A percentile compares a stretch with the other conserved stretches of the same genome.
These are phyloP conservation scores for Cyphellophora europaea DNA, from an alignment of 2,329 filamentous ascomycete species.

Conservation along the genomic window DNA sequence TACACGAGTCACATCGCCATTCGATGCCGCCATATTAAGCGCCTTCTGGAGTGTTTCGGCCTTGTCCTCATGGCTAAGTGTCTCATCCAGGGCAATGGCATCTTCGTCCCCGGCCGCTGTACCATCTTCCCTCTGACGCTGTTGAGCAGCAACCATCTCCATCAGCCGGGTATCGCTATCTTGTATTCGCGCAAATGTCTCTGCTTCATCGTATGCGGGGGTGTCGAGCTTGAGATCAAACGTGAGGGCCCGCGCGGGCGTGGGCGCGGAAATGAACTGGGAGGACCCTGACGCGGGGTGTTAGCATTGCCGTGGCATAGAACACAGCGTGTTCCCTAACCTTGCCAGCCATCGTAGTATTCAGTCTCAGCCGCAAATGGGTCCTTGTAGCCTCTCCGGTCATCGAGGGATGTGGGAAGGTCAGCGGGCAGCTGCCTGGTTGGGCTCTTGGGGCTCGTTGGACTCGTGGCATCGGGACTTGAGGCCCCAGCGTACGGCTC, in stretches of 20 bases:
- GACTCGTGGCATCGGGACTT: slow-evolving; percentile 1
- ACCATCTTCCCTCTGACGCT: slow-evolving; percentile 50
- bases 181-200: slow-evolving; percentile 46
- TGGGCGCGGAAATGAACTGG: slow-evolving; percentile 82
- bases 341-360: slow-evolving; percentile 99
- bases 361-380: slow-evolving; percentile 69
- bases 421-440: slow-evolving; percentile 59
- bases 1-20: slow-evolving; percentile 80
- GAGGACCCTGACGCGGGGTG: slow-evolving; percentile 62
- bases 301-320: neutral
- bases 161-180: slow-evolving; percentile 83
- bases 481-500: neutral
- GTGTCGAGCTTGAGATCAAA: slow-evolving; percentile 84
- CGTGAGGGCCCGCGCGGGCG: slow-evolving; percentile 71
- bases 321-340: slow-evolving; percentile 36
- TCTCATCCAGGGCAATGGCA: slow-evolving; percentile 64
- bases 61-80: slow-evolving; percentile 69
- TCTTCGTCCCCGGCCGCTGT: slow-evolving; percentile 70
- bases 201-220: slow-evolving; percentile 59
- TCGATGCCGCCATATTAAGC: slow-evolving; percentile 90
- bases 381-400: slow-evolving; percentile 52
- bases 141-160: slow-evolving; percentile 91
- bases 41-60: slow-evolving; percentile 72
- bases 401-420: slow-evolving; percentile 83
- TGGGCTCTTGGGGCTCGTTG: slow-evolving; percentile 10